Percentiles rank a stretch among this genome's conserved stretches.
These are phyloP conservation scores for Castanospermum australe DNA, from an alignment of 306 rosid species.

Conservation along the genomic window DNA sequence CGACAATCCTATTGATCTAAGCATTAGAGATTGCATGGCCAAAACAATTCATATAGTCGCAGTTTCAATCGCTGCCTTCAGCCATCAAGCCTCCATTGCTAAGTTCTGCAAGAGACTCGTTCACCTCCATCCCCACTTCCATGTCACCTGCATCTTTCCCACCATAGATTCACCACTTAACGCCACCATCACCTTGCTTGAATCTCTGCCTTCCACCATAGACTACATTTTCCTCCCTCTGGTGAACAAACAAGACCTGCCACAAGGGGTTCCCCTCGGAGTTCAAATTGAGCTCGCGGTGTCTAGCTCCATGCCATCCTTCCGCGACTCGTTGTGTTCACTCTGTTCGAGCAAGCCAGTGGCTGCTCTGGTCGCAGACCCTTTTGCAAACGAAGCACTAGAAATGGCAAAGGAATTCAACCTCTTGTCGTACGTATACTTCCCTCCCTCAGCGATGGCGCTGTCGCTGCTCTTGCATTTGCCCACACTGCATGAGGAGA, in stretches of 20 bases:
- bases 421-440: constrained; percentile 17
- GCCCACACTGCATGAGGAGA: background rate
- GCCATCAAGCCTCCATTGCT: constrained; percentile 23
- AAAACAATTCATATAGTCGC: background rate
- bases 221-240: constrained; percentile 28
- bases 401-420: constrained; percentile 21
- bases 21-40: background rate
- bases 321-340: background rate
- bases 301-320: background rate
- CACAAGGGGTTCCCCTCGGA: background rate
- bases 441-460: background rate
- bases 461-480: background rate
- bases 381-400: background rate
- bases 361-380: constrained; percentile 11
- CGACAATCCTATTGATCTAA: background rate
- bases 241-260: background rate
- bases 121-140: background rate
- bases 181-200: background rate
- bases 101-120: constrained; percentile 20
- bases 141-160: constrained; percentile 33
- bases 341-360: background rate
- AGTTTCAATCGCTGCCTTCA: constrained; percentile 9
- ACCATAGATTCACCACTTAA: background rate
- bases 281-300: background rate
- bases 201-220: constrained; percentile 13